These are phyloP conservation scores for Goffeauzyma gilvescens DNA, from an alignment of 768 basidiomycete genomes.

Conservation along the genomic window DNA sequence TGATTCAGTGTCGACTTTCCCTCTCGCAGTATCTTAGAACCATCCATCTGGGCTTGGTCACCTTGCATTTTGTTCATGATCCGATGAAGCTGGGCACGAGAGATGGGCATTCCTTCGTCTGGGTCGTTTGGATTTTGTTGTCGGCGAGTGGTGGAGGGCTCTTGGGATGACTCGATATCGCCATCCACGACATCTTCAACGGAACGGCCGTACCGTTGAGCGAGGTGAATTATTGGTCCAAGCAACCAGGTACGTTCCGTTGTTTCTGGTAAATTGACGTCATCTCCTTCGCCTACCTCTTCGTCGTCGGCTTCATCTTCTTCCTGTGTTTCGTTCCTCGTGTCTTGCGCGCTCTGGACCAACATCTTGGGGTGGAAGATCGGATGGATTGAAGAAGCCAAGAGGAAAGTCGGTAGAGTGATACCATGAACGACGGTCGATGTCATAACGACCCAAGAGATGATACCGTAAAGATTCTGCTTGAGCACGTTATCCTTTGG, in stretches of 20 bases:
- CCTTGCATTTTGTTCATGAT: conserved; percentile 7
- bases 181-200: background rate
- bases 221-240: background rate
- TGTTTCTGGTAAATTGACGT: conserved; percentile 2
- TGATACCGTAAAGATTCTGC: conserved; percentile 9
- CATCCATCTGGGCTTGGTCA: conserved; percentile 6
- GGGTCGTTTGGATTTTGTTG: background rate
- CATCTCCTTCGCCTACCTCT: conserved; percentile 1
- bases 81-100: conserved; percentile 6
- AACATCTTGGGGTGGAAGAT: conserved; percentile 12
- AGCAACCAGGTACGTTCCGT: conserved; percentile 3
- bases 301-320: background rate
- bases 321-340: background rate
- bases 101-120: conserved; percentile 7
- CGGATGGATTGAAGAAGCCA: conserved; percentile 12
- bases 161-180: background rate
- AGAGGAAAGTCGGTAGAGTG: conserved; percentile 12
- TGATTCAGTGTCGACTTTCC: conserved; percentile 4
- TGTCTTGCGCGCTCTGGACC: background rate
- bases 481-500: conserved; percentile 7
- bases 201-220: conserved; percentile 2
- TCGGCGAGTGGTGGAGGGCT: background rate
- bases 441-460: conserved; percentile 13
- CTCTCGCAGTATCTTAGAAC: too few species aligned
- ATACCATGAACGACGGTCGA: conserved; percentile 15